Evolutionary conservation across 345 rosid species (phyloP), one percentile per base, ranked within the genome.

Genomic region (Nephelium lappaceum): DNA sequence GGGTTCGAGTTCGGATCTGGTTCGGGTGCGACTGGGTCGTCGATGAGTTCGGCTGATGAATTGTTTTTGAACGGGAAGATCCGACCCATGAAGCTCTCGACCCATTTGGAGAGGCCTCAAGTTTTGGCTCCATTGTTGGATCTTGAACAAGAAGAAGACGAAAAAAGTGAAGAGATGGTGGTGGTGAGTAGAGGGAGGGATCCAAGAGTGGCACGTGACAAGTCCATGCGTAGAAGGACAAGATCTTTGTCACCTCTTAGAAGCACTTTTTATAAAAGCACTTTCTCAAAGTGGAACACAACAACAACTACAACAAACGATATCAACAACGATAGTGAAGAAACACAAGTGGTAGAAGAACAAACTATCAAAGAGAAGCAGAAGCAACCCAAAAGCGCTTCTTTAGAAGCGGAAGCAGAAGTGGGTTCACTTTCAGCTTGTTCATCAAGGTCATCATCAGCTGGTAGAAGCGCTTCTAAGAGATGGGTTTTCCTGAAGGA

Each of bases 401-500:
- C 79, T 64, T 49, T 14, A 38, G n/a, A 74, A 55, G 73, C 68
- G 43, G 61, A 76, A 11, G 57, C 70, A 53, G 66, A 42, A 65
- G 76, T 83, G 18, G 82, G 90, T 43, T 88, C 98, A 4, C 85
- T 81, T 36, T 91, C 97, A 0, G 94, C 91, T 18, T 88, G 97
- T 1, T 87, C 97, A n/a, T 93, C 98, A 0, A 80, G 99, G 78
- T 91, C 97, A 49, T 91, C 95, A 1, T 93, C 97, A 12, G 92
- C 94, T 49, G 97, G 99, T 0, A 89, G 99, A 82, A 96, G 93
- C 89, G 45, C 57, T n/a, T 96, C 99, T 3, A 93, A 87, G 88
- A 87, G 93, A 67, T 96, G 98, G 99, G 93, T 92, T 6, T 96
- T 96, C 18, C 75, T 96, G 45, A 95, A 96, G 67, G 99, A 96